Percentiles rank a stretch among this genome's conserved stretches.
phyloP scores from a whole-genome alignment of 2,329 filamentous ascomycete genomes.

The Cladosporium sp. region DNA sequence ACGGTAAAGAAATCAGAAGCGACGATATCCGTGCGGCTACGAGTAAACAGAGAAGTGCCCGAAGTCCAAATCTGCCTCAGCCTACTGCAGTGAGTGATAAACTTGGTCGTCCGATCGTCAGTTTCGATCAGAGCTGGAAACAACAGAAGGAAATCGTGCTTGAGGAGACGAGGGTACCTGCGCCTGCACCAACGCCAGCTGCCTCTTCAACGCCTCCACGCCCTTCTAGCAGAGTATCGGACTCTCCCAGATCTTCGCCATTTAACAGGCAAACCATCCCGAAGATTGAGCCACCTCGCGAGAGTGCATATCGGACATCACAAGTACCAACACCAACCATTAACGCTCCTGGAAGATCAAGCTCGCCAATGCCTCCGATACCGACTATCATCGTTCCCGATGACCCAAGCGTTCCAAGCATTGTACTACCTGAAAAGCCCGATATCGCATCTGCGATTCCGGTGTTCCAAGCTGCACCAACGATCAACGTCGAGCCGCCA shows the following conservation, averaged over 20 bases:
- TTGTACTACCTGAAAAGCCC: slow-evolving; percentile 34
- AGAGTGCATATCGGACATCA: not conserved
- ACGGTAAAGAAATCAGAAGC: slow-evolving; percentile 79
- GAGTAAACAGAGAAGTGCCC: slow-evolving; percentile 82
- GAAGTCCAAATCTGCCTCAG: slow-evolving; percentile 82
- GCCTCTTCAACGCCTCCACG: slow-evolving; percentile 7
- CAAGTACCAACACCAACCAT: not conserved
- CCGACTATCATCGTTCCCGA: slow-evolving; percentile 29
- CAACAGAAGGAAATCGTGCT: slow-evolving; percentile 68
- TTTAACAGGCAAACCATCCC: slow-evolving; percentile 26
- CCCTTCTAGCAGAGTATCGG: not conserved
- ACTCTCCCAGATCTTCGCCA: slow-evolving; percentile 13
- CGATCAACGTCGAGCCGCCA: slow-evolving; percentile 30
- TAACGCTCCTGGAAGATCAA: not conserved
- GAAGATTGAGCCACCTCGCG: slow-evolving; percentile 28
- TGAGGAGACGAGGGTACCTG: slow-evolving; percentile 52
- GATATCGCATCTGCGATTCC: slow-evolving; percentile 12
- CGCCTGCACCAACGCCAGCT: slow-evolving; percentile 27
- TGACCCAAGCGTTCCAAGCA: slow-evolving; percentile 8
- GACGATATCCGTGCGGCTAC: slow-evolving; percentile 90
- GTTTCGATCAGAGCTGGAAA: slow-evolving; percentile 86
- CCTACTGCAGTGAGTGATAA: slow-evolving; percentile 89
- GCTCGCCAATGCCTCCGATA: slow-evolving; percentile 24
- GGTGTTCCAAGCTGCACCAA: slow-evolving; percentile 23
- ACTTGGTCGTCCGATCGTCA: slow-evolving; percentile 91